Percentiles rank a stretch among this genome's conserved stretches.
Conservation (phyloP, 2,329 filamentous ascomycete species). For the Akanthomyces dipterigenus region DNA sequence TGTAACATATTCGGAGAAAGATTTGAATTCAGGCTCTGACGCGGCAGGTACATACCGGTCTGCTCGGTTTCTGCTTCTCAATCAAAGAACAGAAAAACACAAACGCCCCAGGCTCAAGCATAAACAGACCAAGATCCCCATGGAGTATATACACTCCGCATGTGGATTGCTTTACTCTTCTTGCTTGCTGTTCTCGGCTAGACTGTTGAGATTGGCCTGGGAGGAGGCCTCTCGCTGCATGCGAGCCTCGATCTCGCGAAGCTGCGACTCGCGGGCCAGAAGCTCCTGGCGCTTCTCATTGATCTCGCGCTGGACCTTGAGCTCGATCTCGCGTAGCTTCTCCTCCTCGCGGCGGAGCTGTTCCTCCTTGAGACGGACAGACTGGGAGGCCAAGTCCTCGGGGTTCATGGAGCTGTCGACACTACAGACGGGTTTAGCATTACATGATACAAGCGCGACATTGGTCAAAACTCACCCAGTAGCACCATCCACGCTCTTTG, state of each 20-base stretch:
- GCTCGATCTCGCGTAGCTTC: constrained; percentile 98
- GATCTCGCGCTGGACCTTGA: constrained; percentile 99
- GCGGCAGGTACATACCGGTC: constrained; percentile 32
- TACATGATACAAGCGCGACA: not conserved
- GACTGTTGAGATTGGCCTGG: constrained; percentile 39
- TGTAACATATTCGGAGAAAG: constrained; percentile 26
- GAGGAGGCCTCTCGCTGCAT: constrained; percentile 79
- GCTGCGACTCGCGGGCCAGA: constrained; percentile 91
- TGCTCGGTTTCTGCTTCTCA: constrained; percentile 34
- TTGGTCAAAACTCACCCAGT: constrained; percentile 62
- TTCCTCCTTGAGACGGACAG: constrained; percentile 98
- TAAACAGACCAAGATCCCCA: constrained; percentile 34
- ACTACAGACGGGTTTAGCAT: constrained; percentile 34
- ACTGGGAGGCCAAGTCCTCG: constrained; percentile 93
- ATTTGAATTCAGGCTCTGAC: constrained; percentile 29
- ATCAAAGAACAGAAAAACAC: constrained; percentile 34
- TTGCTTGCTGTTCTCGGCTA: constrained; percentile 35
- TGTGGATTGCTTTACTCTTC: constrained; percentile 36
- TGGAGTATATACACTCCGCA: constrained; percentile 1
- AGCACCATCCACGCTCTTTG: constrained; percentile 95
- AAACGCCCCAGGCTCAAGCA: constrained; percentile 38
- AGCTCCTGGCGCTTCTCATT: constrained; percentile 99
- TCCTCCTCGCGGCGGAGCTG: constrained; percentile 98
- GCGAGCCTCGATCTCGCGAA: constrained; percentile 96
- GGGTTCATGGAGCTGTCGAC: constrained; percentile 85